Conservation (phyloP, 345 rosid species). For the Citrus medica region DNA sequence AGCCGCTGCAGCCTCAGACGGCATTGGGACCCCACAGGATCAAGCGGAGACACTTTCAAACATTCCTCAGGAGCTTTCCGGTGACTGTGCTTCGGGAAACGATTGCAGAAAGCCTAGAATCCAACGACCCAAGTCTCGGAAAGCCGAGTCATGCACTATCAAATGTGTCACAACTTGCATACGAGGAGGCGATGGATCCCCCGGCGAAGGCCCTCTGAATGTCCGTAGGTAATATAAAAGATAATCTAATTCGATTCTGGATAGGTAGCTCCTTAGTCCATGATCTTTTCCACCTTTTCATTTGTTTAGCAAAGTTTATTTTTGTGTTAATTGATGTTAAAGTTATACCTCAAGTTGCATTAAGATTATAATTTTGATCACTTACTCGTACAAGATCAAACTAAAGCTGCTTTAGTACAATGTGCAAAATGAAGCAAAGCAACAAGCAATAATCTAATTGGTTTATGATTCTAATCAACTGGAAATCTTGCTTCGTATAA, state of each 20-base stretch:
- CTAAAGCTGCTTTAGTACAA: too few relatives aligned
- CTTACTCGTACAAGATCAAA: too few relatives aligned
- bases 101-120: conserved; percentile 82
- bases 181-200: conserved; percentile 76
- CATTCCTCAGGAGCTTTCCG: conserved; percentile 76
- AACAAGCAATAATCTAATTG: too few relatives aligned
- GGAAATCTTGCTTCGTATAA: not conserved
- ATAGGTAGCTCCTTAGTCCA: too few relatives aligned
- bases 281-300: not conserved
- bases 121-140: conserved; percentile 75
- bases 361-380: too few relatives aligned
- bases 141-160: conserved; percentile 79
- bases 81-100: conserved; percentile 41
- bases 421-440: too few relatives aligned
- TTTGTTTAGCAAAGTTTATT: not conserved
- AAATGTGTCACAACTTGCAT: conserved; percentile 84
- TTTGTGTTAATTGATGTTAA: too few relatives aligned
- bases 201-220: conserved; percentile 83
- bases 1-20: conserved; percentile 24
- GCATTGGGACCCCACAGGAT: conserved; percentile 19
- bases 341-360: too few relatives aligned
- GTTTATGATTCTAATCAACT: not conserved
- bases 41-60: conserved; percentile 53
- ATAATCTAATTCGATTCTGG: too few relatives aligned
- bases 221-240: conserved; percentile 47